Evolutionary conservation across 805 yeast genomes (phyloP), one percentile per base, ranked within the genome.

Genomic region (Millerozyma miso): DNA sequence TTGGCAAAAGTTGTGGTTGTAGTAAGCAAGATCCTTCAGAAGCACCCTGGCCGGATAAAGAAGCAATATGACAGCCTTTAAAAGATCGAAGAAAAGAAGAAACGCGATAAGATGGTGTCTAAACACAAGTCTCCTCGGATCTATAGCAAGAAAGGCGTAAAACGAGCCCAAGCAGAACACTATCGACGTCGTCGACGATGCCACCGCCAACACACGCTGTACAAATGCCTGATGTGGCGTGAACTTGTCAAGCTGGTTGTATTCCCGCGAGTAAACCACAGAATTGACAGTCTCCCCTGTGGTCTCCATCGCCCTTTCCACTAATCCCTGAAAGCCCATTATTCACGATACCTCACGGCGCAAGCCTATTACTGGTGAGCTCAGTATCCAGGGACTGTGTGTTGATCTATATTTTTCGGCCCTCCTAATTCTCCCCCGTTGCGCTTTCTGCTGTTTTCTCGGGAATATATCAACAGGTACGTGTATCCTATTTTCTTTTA

Each of bases 91-190:
- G 13, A 76, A 61, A n/a, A 87, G 69, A 41, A 89, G 66, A 41
- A 83, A 77, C 36, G 80, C 65, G 49, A 88, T 81, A 46, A 89
- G 69, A 43, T 80, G 81, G 58, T 85, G 91, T 38, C 89, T 70
- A 62, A 85, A 85, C 18, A 80, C 79, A 31, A 76, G 53, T 41
- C 80, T 68, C 47, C 79, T 64, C 2, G 81, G 85, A 56, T 84
- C 89, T 26, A 84, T 82, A 42, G 83, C 79, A 3, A 70, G 63
- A 43, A 81, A 72, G 45, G 74, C 62, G 58, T 83, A 87, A 45
- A 86, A 67, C 5, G 86, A 81, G 0, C 71, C 49, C 3, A 83
- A 50, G n/a, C 90, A 85, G 35, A 60, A 59, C 33, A 62, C 60
- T 6, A 70, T 68, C 16, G 71, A 64, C 2, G 65, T 56, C 32